Percentiles rank a stretch among this genome's conserved stretches.
phyloP scores from a whole-genome alignment of 495 filamentous ascomycete genomes.

The Bathelium albidoporum region DNA sequence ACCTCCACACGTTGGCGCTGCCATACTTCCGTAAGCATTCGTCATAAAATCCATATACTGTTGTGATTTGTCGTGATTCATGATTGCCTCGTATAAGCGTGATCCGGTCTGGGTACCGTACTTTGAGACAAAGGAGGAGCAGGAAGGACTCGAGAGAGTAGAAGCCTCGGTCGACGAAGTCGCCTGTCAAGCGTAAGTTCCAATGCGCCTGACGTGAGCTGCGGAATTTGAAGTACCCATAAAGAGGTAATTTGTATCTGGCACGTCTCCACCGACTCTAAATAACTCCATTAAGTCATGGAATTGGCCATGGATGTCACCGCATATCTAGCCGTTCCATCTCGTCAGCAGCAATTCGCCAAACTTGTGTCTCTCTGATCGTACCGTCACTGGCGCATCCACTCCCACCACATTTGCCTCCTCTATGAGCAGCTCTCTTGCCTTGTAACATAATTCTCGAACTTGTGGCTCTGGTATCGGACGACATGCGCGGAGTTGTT shows the following conservation, averaged over 20 bases:
- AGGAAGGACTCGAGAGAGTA: conserved; percentile 96
- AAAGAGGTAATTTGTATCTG: conserved; percentile 97
- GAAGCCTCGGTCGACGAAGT: conserved; percentile 96
- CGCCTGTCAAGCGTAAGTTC: conserved; percentile 41
- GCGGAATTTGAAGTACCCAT: conserved; percentile 25
- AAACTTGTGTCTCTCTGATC: conserved; percentile 3
- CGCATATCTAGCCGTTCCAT: conserved; percentile 63
- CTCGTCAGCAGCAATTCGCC: neutral
- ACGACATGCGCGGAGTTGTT: conserved; percentile 85
- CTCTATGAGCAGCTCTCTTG: conserved; percentile 90
- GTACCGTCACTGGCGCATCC: conserved; percentile 83
- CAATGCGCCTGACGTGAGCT: neutral
- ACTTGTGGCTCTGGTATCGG: conserved; percentile 94
- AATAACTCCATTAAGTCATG: conserved; percentile 99
- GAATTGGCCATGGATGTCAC: conserved; percentile 76
- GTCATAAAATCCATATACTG: conserved; percentile 98
- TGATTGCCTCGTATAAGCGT: conserved; percentile 95
- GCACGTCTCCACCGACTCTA: conserved; percentile 86
- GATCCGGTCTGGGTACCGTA: conserved; percentile 95
- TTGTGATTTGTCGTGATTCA: conserved; percentile 95
- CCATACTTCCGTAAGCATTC: conserved; percentile 97
- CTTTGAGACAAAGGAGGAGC: conserved; percentile 88
- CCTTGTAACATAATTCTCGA: conserved; percentile 94
- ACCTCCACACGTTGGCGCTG: conserved; percentile 91
- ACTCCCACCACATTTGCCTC: conserved; percentile 97